Conservation (phyloP, 2,329 filamentous ascomycete genomes). For the Cytospora leucostoma region DNA sequence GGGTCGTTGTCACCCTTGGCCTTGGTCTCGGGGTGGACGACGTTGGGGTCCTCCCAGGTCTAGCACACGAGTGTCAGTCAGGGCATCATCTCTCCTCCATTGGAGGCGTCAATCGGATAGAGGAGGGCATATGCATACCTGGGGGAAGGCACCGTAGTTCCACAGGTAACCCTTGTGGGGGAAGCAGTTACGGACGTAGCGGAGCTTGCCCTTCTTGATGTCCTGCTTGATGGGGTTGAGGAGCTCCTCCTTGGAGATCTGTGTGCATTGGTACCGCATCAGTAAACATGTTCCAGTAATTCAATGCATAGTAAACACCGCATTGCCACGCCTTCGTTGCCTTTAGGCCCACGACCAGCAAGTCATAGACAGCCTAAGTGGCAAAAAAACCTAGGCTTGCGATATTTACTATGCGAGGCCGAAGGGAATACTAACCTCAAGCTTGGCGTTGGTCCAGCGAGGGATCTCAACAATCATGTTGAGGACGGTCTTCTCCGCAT, state of each 20-base stretch:
- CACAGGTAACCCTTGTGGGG: constrained; percentile 99
- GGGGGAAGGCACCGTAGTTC: constrained; percentile 99
- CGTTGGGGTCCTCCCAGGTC: constrained; percentile 99
- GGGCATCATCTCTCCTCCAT: constrained; percentile 3
- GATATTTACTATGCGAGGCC: neutral
- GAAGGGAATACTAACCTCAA: constrained; percentile 70
- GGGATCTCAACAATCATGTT: constrained; percentile 99
- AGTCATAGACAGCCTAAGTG: neutral
- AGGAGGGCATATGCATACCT: constrained; percentile 58
- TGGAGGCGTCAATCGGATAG: constrained; percentile 20
- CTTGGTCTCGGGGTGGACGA: constrained; percentile 97
- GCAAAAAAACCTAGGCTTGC: neutral
- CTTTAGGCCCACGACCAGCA: neutral
- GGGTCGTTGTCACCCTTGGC: constrained; percentile 99
- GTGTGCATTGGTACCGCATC: constrained; percentile 2
- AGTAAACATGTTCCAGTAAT: neutral
- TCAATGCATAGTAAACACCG: neutral
- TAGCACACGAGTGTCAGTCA: constrained; percentile 41
- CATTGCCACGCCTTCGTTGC: neutral
- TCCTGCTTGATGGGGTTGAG: constrained; percentile 99
- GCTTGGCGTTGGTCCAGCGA: constrained; percentile 99
- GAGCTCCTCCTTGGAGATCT: constrained; percentile 99
- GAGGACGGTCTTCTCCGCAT: constrained; percentile 89
- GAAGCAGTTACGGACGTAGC: constrained; percentile 99
- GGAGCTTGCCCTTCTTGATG: constrained; percentile 99